Evolutionary conservation across 2,329 filamentous ascomycete species (phyloP).

Genomic region (Colletotrichum trifolii): DNA sequence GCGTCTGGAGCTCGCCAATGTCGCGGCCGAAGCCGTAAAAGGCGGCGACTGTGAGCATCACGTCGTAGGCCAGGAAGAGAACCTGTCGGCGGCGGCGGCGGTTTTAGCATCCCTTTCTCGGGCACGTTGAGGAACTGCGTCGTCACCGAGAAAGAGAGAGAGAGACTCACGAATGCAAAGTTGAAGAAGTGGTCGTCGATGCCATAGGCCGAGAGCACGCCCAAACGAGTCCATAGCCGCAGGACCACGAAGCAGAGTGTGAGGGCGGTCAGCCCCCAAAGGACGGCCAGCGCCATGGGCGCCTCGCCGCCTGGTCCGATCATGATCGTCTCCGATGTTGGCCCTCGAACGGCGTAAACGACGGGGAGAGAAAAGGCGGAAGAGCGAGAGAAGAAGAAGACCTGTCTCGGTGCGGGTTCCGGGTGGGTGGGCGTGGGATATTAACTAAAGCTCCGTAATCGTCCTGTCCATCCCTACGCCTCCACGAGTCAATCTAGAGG

Average conservation of each 20-base stretch:
- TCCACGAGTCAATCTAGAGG: slow-evolving; percentile 14
- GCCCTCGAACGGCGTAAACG: slow-evolving; percentile 7
- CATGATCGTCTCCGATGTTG: slow-evolving; percentile 22
- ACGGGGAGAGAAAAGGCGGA: background rate
- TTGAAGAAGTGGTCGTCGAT: slow-evolving; percentile 36
- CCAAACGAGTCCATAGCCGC: slow-evolving; percentile 49
- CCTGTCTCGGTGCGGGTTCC: slow-evolving; percentile 3
- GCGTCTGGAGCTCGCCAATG: slow-evolving; percentile 14
- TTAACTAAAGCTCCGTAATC: slow-evolving; percentile 20
- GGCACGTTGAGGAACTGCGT: background rate
- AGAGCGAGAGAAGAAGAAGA: slow-evolving; percentile 5
- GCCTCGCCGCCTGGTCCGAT: slow-evolving; percentile 34
- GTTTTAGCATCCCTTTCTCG: background rate
- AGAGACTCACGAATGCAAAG: slow-evolving; percentile 28
- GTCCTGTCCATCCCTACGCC: slow-evolving; percentile 13
- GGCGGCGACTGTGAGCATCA: slow-evolving; percentile 29
- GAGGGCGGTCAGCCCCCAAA: slow-evolving; percentile 42
- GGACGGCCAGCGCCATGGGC: slow-evolving; percentile 39
- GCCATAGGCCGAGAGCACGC: slow-evolving; percentile 29
- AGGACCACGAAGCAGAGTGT: slow-evolving; percentile 46
- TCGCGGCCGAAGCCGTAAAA: slow-evolving; percentile 34
- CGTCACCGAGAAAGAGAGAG: no score
- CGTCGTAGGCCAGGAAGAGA: slow-evolving; percentile 32
- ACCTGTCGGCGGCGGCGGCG: background rate
- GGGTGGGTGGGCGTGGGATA: slow-evolving; percentile 1